Conservation (phyloP, 192 early-diverging fungal species). For the Coemansia asiatica region DNA sequence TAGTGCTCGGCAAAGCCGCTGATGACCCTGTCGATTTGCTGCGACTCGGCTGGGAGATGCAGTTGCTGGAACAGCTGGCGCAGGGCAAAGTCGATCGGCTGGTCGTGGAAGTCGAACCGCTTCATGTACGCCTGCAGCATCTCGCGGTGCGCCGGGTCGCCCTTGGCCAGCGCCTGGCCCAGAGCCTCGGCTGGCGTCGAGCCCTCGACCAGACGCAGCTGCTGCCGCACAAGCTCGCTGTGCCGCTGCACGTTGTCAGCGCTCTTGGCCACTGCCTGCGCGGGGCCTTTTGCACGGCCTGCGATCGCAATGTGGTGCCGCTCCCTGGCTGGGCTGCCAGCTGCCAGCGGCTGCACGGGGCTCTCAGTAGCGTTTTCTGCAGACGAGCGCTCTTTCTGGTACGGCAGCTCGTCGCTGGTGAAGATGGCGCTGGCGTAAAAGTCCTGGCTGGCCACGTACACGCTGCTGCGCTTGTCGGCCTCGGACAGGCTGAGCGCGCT, state of each 20-base stretch:
- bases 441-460: constrained; percentile 38
- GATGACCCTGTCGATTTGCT: constrained; percentile 82
- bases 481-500: not conserved
- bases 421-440: constrained; percentile 31
- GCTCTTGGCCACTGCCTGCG: not conserved
- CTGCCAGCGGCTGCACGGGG: not conserved
- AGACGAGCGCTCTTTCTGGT: constrained; percentile 27
- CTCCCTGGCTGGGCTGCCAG: not conserved
- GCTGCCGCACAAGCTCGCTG: constrained; percentile 37
- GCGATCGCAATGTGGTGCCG: too few species aligned
- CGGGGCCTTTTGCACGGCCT: not conserved
- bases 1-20: constrained; percentile 73
- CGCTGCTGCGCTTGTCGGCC: constrained; percentile 26
- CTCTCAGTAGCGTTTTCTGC: not conserved
- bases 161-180: constrained; percentile 58
- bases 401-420: constrained; percentile 31
- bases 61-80: constrained; percentile 72
- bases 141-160: constrained; percentile 57
- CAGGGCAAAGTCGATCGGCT: constrained; percentile 67
- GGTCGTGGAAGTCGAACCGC: constrained; percentile 62
- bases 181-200: constrained; percentile 50
- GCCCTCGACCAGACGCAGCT: constrained; percentile 37
- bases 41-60: constrained; percentile 75
- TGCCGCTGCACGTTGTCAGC: constrained; percentile 14
- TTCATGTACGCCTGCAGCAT: constrained; percentile 62